Evolutionary conservation across 495 filamentous ascomycete genomes (phyloP), one percentile per base, ranked within the genome.

Genomic region (Neohortaea acidophila): DNA sequence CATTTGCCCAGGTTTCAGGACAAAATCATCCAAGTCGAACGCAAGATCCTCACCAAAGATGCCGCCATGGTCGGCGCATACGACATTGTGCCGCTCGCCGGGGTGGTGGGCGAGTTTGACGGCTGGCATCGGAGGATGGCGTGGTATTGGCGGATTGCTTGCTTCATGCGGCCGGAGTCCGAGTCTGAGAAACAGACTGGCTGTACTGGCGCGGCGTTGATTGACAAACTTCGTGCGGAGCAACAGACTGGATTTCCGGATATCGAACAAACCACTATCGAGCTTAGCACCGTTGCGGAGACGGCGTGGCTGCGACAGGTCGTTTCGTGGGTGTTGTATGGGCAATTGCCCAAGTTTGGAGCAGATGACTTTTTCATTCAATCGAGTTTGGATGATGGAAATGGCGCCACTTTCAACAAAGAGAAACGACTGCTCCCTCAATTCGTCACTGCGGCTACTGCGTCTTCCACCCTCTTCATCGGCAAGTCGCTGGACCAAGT

Each of bases 261-360:
- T 47, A 75, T 97, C 34, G 81, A 84, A 48, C 69, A 74, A 36
- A 75, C 79, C 22, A 76, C 81, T 0, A 48, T 74, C 27, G 64
- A 77, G 31, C 61, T 94, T 14, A 68, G 78, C n/a, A 66, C 54
- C 27, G 72, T 81, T 4, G 87, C 85, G 0, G 89, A 97, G 60
- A 76, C 67, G 12, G 79, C 85, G 9, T 97, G 89, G 89, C 64
- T 97, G 57, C 78, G 81, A 52, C 84, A 92, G 55, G 61, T 86
- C 5, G 78, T 82, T 2, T 79, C 79, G 38, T 97, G 87, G 87
- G 63, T 94, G 4, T 56, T 94, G 10, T 91, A 92, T 55, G 89
- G 89, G 4, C 71, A 77, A 29, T 59, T 91, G 43, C 84, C 89
- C 0, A 59, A 63, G 33, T 75, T 78, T 49, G 82, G 79, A 4